Evolutionary conservation across 1,284 basidiomycete species (phyloP).

Genomic region (Apiotrichum akiyoshidainum): DNA sequence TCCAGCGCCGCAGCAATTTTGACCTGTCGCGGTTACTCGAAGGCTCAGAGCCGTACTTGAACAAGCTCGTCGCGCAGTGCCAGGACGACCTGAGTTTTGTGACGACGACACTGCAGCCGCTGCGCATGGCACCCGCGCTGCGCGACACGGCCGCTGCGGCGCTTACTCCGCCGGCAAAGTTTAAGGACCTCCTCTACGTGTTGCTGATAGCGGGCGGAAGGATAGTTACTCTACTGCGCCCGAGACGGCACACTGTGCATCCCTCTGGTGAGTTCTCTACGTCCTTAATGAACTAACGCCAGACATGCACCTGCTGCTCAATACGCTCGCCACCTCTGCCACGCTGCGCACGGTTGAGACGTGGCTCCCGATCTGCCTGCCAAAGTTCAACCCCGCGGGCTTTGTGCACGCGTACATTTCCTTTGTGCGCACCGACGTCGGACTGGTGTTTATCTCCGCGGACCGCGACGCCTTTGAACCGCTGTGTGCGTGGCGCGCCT

Average conservation of each 20-base stretch:
- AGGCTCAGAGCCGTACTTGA: slow-evolving; percentile 78
- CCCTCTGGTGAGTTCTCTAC: slow-evolving; percentile 67
- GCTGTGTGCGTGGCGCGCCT: slow-evolving; percentile 65
- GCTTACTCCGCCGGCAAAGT: slow-evolving; percentile 71
- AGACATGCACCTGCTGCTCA: slow-evolving; percentile 85
- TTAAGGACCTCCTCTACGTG: slow-evolving; percentile 89
- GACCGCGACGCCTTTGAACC: slow-evolving; percentile 53
- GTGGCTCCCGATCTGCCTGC: slow-evolving; percentile 94
- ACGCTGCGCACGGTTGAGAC: slow-evolving; percentile 73
- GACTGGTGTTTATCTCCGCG: slow-evolving; percentile 52
- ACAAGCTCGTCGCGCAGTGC: slow-evolving; percentile 64
- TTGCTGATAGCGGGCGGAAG: slow-evolving; percentile 73
- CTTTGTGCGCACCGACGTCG: slow-evolving; percentile 56
- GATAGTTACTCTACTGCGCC: slow-evolving; percentile 83
- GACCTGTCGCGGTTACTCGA: slow-evolving; percentile 80
- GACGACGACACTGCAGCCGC: slow-evolving; percentile 73
- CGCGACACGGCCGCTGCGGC: slow-evolving; percentile 70
- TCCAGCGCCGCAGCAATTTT: slow-evolving; percentile 84
- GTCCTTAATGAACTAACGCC: slow-evolving; percentile 9
- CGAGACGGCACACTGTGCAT: slow-evolving; percentile 89
- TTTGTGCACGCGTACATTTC: slow-evolving; percentile 92
- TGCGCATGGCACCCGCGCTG: slow-evolving; percentile 66
- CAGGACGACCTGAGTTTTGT: slow-evolving; percentile 77
- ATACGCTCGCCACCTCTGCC: slow-evolving; percentile 63
- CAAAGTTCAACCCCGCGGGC: slow-evolving; percentile 84